Percentiles rank a stretch among this genome's conserved stretches.
These are phyloP conservation scores for Vanderwaltozyma polyspora DNA, from an alignment of 805 yeast species.

Conservation along the genomic window DNA sequence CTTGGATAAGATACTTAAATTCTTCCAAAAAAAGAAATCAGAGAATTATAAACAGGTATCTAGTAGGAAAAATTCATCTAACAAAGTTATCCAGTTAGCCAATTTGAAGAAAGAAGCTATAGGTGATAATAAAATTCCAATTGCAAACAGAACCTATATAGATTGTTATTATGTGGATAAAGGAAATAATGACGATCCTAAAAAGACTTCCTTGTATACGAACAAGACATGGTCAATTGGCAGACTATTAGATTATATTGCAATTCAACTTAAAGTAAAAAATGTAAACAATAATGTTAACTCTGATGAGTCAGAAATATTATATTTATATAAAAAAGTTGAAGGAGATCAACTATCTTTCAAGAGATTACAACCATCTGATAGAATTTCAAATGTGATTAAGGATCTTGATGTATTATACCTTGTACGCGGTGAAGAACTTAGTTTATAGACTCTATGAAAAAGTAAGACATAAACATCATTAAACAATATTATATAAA, in stretches of 20 bases:
- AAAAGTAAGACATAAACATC: no score
- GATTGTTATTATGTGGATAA: constrained; percentile 11
- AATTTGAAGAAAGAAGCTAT: constrained; percentile 14
- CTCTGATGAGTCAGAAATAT: constrained; percentile 13
- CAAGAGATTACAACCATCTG: constrained; percentile 6
- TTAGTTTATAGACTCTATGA: neutral
- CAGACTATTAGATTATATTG: constrained; percentile 22
- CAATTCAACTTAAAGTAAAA: constrained; percentile 15
- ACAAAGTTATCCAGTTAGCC: constrained; percentile 10
- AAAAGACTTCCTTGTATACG: constrained; percentile 11
- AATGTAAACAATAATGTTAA: constrained; percentile 13
- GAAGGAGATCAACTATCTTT: neutral
- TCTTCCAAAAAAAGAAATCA: constrained; percentile 13
- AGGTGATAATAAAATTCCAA: constrained; percentile 22
- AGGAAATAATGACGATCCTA: neutral
- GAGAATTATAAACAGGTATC: constrained; percentile 5
- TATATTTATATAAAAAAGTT: constrained; percentile 15
- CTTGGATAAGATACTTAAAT: constrained; percentile 16
- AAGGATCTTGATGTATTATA: constrained; percentile 18
- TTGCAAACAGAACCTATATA: constrained; percentile 18
- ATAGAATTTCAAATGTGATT: constrained; percentile 14
- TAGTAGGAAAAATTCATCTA: neutral
- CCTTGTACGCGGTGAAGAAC: constrained; percentile 16
- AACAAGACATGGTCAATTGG: constrained; percentile 27
- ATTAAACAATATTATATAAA: no score